Conservation (phyloP, 371 early-diverging fungal species). For the Actinomortierella ambigua region DNA sequence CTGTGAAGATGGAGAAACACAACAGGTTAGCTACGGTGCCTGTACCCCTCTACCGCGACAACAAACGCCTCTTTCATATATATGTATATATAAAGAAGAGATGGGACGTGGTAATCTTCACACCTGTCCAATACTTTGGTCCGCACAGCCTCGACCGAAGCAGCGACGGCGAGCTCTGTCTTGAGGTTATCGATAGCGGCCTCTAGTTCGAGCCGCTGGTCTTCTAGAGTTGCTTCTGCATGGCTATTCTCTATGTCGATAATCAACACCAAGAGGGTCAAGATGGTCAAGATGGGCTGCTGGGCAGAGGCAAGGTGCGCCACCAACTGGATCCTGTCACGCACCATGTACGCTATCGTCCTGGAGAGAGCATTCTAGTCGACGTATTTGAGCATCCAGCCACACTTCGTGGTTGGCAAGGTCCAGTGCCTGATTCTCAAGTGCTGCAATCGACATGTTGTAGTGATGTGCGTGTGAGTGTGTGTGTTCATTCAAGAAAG, state of each 20-base stretch:
- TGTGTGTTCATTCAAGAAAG: too few relatives aligned
- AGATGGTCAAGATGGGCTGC: too few relatives aligned
- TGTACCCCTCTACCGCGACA: too few relatives aligned
- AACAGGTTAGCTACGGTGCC: background rate
- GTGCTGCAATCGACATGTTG: constrained; percentile 7
- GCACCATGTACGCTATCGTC: constrained; percentile 12
- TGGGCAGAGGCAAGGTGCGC: too few relatives aligned
- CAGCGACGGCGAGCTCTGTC: constrained; percentile 16
- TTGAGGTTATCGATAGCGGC: constrained; percentile 22
- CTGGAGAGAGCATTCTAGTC: constrained; percentile 22
- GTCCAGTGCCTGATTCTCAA: constrained; percentile 29
- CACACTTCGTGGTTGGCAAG: constrained; percentile 39
- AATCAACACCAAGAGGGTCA: too few relatives aligned
- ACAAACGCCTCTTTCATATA: background rate
- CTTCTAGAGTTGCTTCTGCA: too few relatives aligned
- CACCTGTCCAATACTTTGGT: constrained; percentile 24
- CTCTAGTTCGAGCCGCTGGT: constrained; percentile 8
- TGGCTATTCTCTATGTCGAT: too few relatives aligned
- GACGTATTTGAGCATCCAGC: constrained; percentile 41
- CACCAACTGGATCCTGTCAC: too few relatives aligned
- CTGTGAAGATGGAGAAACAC: background rate
- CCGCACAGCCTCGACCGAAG: constrained; percentile 18
- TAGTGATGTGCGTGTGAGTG: too few relatives aligned
- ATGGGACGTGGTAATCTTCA: background rate
- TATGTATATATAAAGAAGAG: too few relatives aligned